Evolutionary conservation across 192 early-diverging fungal genomes (phyloP), one percentile per base, ranked within the genome.

Genomic region (Pilaira anomala): DNA sequence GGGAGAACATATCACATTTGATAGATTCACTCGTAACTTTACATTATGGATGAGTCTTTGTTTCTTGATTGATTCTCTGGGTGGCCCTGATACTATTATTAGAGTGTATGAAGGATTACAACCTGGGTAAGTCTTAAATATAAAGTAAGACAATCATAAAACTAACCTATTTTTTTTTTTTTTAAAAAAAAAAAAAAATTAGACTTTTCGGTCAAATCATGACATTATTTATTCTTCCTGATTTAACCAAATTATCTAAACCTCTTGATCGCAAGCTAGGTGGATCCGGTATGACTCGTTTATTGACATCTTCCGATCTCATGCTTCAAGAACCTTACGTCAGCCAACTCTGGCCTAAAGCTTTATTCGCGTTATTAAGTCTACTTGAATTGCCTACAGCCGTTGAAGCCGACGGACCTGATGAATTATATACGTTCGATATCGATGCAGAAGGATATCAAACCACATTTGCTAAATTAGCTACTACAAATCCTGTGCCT

Each of bases 391-490:
- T 80, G 2, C 85, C 88, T 2, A 77, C 76, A 48, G 77, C 75
- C 7, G 54, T 65, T 13, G 64, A 49, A 12, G 83, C 80, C 13
- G 77, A 85, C 21, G 74, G 77, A 21, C 78, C 82, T 40, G 85
- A 85, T 69, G 82, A 83, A 25, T 73, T 89, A 28, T 80, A 85
- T 55, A 77, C 80, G 33, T 74, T 87, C 1, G 93, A 95, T 72
- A 78, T 93, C 45, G 78, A 80, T 36, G 89, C 90, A 7, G 78
- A 83, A 0, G 91, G 92, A 13, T 93, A 93, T 65, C 90, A 94
- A 66, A 89, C 90, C 18, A 84, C 87, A 36, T 97, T 89, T 78
- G 77, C 92, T 3, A 83, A 86, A 44, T 76, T 97, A 36, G 80
- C 87, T 12, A 87, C 93, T 0, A 77, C 89, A 19, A 77, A 84